Conservation (phyloP, 225 moss, liverwort and hornwort genomes). For the Pleurozium schreberi region DNA sequence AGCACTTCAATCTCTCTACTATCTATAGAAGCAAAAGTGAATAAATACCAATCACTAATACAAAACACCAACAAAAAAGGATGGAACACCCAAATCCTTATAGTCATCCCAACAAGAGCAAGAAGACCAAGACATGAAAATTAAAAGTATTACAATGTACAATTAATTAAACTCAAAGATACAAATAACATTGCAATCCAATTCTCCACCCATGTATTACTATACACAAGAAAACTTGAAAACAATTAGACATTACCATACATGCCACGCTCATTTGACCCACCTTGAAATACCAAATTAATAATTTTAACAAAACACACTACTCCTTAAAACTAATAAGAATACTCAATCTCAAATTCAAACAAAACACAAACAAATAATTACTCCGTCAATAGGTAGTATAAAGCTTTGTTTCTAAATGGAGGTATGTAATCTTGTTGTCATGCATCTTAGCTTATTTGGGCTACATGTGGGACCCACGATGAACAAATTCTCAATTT, state of each 20-base stretch:
- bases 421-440: background rate
- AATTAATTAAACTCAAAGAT: background rate
- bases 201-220: background rate
- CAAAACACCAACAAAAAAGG: background rate
- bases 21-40: background rate
- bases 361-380: background rate
- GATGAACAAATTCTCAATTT: background rate
- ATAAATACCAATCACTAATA: background rate
- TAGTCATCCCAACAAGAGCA: fast-evolving
- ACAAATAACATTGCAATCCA: background rate
- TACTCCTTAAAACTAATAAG: background rate
- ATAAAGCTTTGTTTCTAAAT: background rate
- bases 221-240: background rate
- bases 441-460: background rate
- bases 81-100: background rate
- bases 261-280: background rate
- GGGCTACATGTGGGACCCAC: fast-evolving
- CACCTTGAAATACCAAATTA: background rate
- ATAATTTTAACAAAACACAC: background rate
- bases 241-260: background rate
- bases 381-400: too few relatives aligned
- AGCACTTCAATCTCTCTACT: fast-evolving
- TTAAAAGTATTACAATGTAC: fast-evolving
- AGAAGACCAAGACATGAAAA: background rate
- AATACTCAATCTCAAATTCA: background rate